A percentile compares a stretch with the other conserved stretches of the same genome.
These are phyloP conservation scores for Microbotryum saponariae DNA, from an alignment of 1,284 basidiomycete genomes.

Conservation along the genomic window DNA sequence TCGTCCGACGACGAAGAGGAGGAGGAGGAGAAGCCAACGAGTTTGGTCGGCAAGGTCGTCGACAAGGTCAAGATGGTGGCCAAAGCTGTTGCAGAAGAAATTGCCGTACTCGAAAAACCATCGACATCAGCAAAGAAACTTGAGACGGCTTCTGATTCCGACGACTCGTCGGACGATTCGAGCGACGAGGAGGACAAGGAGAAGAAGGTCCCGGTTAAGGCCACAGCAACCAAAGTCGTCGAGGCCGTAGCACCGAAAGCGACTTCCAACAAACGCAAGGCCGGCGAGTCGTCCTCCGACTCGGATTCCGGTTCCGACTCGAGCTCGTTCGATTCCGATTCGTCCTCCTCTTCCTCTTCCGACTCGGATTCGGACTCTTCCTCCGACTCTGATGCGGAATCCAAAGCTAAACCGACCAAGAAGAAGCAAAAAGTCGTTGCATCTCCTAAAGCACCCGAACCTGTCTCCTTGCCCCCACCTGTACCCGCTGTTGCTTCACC, in stretches of 20 bases:
- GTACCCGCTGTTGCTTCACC: conserved; percentile 5
- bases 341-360: background rate
- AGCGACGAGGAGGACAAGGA: background rate
- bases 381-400: background rate
- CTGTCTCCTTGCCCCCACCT: conserved; percentile 17
- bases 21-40: conserved; percentile 11
- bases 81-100: conserved; percentile 13
- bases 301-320: conserved; percentile 35
- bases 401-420: conserved; percentile 11
- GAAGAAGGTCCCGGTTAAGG: no score
- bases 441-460: conserved; percentile 8
- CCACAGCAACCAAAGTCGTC: no score
- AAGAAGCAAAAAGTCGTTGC: conserved; percentile 23
- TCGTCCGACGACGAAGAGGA: conserved; percentile 3
- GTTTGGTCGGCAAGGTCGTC: conserved; percentile 11
- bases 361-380: conserved; percentile 12
- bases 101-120: conserved; percentile 11
- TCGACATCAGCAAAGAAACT: conserved; percentile 3
- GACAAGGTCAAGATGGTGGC: conserved; percentile 13
- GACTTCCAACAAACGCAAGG: conserved; percentile 7
- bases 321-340: conserved; percentile 18
- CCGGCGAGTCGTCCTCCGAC: conserved; percentile 34
- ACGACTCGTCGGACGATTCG: background rate
- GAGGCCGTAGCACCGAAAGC: background rate
- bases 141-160: conserved; percentile 8